phyloP scores from a whole-genome alignment of 495 filamentous ascomycete genomes.

The Viridothelium virens region DNA sequence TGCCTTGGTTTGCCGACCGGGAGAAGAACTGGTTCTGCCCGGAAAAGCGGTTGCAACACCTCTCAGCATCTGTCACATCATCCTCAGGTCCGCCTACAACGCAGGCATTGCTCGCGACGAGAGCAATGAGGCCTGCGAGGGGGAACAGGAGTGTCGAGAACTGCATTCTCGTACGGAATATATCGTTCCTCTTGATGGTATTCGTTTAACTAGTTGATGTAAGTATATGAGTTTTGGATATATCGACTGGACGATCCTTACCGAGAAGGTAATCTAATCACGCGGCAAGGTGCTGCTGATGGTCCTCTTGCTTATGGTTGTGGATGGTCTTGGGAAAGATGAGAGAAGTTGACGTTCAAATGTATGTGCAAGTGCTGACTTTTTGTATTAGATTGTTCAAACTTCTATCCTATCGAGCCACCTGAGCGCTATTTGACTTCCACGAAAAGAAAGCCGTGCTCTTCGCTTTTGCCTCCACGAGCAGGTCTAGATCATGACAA shows the following conservation, averaged over 20 bases:
- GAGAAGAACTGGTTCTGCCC: conserved; percentile 6
- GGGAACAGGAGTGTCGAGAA: neutral
- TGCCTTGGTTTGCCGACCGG: neutral
- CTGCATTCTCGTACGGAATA: neutral
- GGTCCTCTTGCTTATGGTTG: neutral
- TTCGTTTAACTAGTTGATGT: neutral
- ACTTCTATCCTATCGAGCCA: neutral
- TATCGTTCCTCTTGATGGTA: neutral
- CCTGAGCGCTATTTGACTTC: neutral
- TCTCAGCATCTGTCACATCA: conserved; percentile 1
- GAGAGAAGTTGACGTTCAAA: neutral
- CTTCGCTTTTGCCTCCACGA: neutral
- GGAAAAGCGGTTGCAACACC: neutral
- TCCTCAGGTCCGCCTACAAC: neutral
- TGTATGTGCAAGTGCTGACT: neutral
- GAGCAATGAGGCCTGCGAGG: conserved; percentile 1
- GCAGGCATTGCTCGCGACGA: neutral
- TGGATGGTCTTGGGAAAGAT: neutral
- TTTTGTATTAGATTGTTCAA: neutral
- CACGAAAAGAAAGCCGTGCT: neutral
- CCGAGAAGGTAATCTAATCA: neutral
- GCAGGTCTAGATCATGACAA: neutral
- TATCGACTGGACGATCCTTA: neutral
- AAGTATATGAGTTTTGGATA: neutral
- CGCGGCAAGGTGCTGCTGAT: neutral